phyloP scores from a whole-genome alignment of 164 flowering plant species.

The Malania oleifera region DNA sequence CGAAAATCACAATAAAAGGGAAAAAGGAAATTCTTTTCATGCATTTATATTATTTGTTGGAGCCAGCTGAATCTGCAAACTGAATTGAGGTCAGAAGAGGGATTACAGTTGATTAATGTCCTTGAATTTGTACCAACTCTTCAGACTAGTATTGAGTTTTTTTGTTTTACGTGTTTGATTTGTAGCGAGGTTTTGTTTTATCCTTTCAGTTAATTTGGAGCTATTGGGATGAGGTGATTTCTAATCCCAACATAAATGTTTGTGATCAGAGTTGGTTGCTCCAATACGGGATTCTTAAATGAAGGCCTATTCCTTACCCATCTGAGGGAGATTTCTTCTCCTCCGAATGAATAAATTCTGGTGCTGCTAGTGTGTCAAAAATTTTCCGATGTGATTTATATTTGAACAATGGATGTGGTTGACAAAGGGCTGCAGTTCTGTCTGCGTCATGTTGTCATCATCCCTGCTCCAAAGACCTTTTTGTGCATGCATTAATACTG shows the following conservation, averaged over 20 bases:
- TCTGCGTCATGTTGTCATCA: too few relatives aligned
- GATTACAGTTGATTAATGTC: constrained; percentile 18
- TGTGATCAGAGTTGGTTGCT: neutral
- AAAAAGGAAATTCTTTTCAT: constrained; percentile 13
- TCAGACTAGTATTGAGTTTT: constrained; percentile 24
- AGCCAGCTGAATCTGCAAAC: constrained; percentile 19
- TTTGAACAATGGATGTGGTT: too few relatives aligned
- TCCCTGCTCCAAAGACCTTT: too few relatives aligned
- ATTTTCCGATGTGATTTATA: too few relatives aligned
- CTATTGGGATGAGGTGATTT: too few relatives aligned
- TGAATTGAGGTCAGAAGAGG: constrained; percentile 15
- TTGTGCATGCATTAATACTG: too few relatives aligned
- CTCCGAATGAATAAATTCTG: too few relatives aligned
- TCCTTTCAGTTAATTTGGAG: neutral
- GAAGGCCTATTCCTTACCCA: too few relatives aligned
- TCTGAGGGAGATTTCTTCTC: too few relatives aligned
- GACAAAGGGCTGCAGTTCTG: too few relatives aligned
- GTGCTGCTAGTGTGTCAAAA: too few relatives aligned
- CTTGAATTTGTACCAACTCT: constrained; percentile 26
- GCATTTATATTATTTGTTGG: constrained; percentile 14
- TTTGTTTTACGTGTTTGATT: constrained; percentile 22
- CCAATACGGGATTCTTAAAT: too few relatives aligned
- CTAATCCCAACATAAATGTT: neutral
- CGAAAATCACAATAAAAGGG: constrained; percentile 20
- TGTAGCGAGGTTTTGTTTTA: neutral